Base-by-base conservation (phyloP, 2,329 filamentous ascomycete species). In the Chaetomium olivaceum region DNA sequence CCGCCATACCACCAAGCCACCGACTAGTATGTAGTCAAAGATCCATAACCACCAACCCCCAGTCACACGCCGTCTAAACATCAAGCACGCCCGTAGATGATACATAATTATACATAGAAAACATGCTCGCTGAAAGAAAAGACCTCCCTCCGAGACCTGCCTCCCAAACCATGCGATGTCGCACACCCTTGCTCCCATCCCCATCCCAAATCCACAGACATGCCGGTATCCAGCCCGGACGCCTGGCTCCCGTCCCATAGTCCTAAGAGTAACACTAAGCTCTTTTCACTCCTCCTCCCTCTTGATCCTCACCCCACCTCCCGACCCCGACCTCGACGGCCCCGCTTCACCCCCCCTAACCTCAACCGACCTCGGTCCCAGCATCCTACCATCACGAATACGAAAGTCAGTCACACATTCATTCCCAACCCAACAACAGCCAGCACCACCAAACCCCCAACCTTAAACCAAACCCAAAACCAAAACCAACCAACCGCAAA, bases 331-430 rank as follows among this genome's bases (percentile, higher is more conserved):
- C 63, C 31, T 66, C 64, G 67, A 2, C 71, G 72, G 57, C 68
- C 50, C 5, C 23, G 11, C 9, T 31, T 19, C 43, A 19, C 29
- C 33, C 12, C 51, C 33, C 23, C 55, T 39, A 6, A 29, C 58
- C 55, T 65, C 65, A n/a, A 62, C 31, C 39, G 62, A 31, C 90
- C 91, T 36, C 89, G 91, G 91, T 2, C 93, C 93, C n/a, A 97
- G 81, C 93, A 97, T 96, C 94, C 67, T 69, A 29, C 33, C 50
- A 39, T 16, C 31, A 43, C 23, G 39, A 7, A 43, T n/a, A n/a
- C 31, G 5, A 51, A 3, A 9, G 29, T 36, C 52, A 57, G 3
- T 33, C 48, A 39, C 14, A 12, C 11, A 36, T 56, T 3, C 31
- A 11, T 9, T 43, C 54, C 31, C 29, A 48, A 48, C 19, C 46